A percentile compares a stretch with the other conserved stretches of the same genome.
Conservation (phyloP, 352 stramenopile genomes). For the Pythium vanterpoolii region DNA sequence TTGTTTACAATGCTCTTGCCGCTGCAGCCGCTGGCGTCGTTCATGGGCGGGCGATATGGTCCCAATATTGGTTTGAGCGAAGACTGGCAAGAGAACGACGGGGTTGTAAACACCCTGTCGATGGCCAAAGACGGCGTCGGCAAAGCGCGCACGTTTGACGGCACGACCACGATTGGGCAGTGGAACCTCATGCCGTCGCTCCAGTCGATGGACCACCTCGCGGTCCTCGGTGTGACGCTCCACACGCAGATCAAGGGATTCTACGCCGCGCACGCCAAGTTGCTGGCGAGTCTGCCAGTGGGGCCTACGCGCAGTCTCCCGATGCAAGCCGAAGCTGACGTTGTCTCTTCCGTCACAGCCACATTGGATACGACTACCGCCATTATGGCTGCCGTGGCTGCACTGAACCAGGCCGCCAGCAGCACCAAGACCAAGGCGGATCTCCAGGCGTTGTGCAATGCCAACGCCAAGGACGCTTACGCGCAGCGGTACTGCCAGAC, state of each 20-base stretch:
- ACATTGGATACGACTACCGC: slow-evolving; percentile 16
- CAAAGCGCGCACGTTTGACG: slow-evolving; percentile 32
- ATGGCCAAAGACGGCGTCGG: slow-evolving; percentile 38
- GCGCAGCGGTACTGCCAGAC: slow-evolving; percentile 6
- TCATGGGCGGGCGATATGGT: slow-evolving; percentile 39
- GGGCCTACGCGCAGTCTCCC: not conserved
- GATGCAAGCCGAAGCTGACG: not conserved
- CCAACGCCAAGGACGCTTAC: slow-evolving; percentile 9
- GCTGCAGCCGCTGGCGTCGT: slow-evolving; percentile 34
- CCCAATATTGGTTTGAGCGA: slow-evolving; percentile 31
- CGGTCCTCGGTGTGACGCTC: slow-evolving; percentile 38
- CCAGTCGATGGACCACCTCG: slow-evolving; percentile 40
- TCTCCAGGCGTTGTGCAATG: slow-evolving; percentile 26
- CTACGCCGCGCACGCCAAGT: slow-evolving; percentile 33
- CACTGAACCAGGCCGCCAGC: slow-evolving; percentile 32
- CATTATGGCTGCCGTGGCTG: slow-evolving; percentile 31
- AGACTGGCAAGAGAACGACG: slow-evolving; percentile 49
- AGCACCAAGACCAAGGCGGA: slow-evolving; percentile 35
- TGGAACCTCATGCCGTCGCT: slow-evolving; percentile 54
- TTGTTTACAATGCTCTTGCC: slow-evolving; percentile 46
- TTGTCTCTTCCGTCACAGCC: slow-evolving; percentile 22
- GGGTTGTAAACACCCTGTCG: slow-evolving; percentile 45
- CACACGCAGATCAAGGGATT: slow-evolving; percentile 37
- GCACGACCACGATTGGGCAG: slow-evolving; percentile 31
- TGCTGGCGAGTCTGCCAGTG: slow-evolving; percentile 33